Evolutionary conservation across 768 basidiomycete species (phyloP), one percentile per base, ranked within the genome.

Genomic region (Lactarius sanguifluus): DNA sequence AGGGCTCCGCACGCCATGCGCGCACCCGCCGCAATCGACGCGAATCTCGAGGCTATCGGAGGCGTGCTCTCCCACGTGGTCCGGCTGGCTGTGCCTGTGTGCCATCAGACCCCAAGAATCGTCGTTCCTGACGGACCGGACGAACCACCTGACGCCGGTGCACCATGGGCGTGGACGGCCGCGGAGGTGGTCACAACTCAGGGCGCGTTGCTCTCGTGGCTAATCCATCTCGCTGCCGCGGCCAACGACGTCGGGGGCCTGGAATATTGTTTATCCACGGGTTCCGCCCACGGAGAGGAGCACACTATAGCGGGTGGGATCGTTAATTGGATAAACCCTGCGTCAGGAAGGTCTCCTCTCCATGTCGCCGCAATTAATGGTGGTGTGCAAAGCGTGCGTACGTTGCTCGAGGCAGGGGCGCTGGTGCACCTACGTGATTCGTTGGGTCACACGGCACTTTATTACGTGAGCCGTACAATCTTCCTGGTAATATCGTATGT

Each of bases 391-490:
- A 78, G 80, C 45, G 77, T 80, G 45, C 73, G 73, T 38, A 72
- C 83, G 38, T 77, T 95, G 43, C 81, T 95, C 23, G 80, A 84
- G 66, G 85, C 85, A 0, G 93, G 93, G 5, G 91, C 92, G 1
- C 78, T 92, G 16, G 93, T 95, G 25, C 93, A 96, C 75, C 78
- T 90, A 10, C 82, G 94, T 63, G 94, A 96, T 74, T 73, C 76
- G 1, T 80, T 94, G 55, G 94, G 91, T 2, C 92, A 94, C 72
- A 94, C 93, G 16, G 83, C 91, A 3, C 78, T 94, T 18, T 94
- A 94, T 76, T 90, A 93, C 76, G 91, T 91, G 68, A 71, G 86
- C 75, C 20, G 45, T 25, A 38, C 58, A 28, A 7, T 52, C 43
- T 23, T 41, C 59, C 61, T 18, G 56, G 36, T 7, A 20, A 43